phyloP scores from a whole-genome alignment of 306 rosid species.

The Ammopiptanthus mongolicus region DNA sequence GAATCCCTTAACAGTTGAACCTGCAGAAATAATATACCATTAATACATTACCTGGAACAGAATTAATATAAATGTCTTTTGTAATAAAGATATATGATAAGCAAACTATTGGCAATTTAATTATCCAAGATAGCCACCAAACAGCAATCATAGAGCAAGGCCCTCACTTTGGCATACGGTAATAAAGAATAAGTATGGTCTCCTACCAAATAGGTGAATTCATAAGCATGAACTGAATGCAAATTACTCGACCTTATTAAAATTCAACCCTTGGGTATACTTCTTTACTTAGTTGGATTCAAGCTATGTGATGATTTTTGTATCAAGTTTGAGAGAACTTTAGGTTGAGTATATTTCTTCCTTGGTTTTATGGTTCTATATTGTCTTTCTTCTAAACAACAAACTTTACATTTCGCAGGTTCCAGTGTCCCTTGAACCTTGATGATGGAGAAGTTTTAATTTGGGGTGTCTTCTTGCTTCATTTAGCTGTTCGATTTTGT shows the following conservation, averaged over 20 bases:
- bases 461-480: neutral
- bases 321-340: neutral
- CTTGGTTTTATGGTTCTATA: neutral
- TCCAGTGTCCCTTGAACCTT: neutral
- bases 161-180: neutral
- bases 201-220: neutral
- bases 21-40: slow-evolving; percentile 20
- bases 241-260: neutral
- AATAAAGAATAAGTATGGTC: neutral
- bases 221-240: slow-evolving; percentile 2
- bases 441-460: neutral
- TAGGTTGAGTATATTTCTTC: neutral
- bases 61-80: neutral
- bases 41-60: neutral
- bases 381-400: neutral
- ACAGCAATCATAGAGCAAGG: slow-evolving; percentile 2
- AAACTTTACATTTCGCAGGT: neutral
- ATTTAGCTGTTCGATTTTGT: neutral
- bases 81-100: neutral
- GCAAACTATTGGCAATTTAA: neutral
- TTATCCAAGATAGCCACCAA: neutral
- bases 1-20: slow-evolving; percentile 4
- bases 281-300: neutral
- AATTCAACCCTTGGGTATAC: neutral
- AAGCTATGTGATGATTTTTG: neutral